Base-by-base conservation (phyloP, 306 rosid species). In the Castanopsis chinensis region DNA sequence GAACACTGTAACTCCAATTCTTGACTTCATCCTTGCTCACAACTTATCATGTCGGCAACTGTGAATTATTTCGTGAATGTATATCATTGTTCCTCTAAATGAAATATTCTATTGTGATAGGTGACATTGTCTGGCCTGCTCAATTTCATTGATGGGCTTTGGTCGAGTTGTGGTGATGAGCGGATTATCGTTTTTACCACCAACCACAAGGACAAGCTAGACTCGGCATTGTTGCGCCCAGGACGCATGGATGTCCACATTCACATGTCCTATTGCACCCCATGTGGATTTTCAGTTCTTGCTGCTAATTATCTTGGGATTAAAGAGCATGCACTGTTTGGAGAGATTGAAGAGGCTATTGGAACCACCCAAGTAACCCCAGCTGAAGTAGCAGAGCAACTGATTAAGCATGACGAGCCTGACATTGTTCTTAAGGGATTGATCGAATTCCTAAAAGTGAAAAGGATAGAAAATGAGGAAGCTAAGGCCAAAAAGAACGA, bases 221-320 rank as follows among this genome's bases (percentile, higher is more conserved):
- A 88, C 37, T 52, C 74, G 30, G 87, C 89, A 1, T 77, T 88
- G 69, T 51, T 88, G 49, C 80, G 89, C 19, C 91, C 87, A 0
- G 87, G 91, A 55, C 74, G 89, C 37, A 88, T 88, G 91, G 91
- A 85, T 19, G 89, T 88, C 53, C 89, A 88, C 43, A 69, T 85
- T 71, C 89, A 81, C 75, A 74, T 88, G 91, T 85, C 91, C 21
- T 88, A 81, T 64, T 88, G 91, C 84, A 85, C 81, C n/a, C 89
- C 89, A 9, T 23, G 72, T 37, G 89, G 82, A 0, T 85, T 88
- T 28, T 56, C 73, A 33, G 51, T 76, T 11, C 77, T 88, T 4
- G 87, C 81, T 3, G 35, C 83, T 2, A 88, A 69, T 60, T 88
- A 81, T 76, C 80, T 85, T 6, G 87, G 89, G 75, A 72, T 88